Evolutionary conservation across 352 stramenopile species (phyloP).

Genomic region (Globisporangium nodosum): DNA sequence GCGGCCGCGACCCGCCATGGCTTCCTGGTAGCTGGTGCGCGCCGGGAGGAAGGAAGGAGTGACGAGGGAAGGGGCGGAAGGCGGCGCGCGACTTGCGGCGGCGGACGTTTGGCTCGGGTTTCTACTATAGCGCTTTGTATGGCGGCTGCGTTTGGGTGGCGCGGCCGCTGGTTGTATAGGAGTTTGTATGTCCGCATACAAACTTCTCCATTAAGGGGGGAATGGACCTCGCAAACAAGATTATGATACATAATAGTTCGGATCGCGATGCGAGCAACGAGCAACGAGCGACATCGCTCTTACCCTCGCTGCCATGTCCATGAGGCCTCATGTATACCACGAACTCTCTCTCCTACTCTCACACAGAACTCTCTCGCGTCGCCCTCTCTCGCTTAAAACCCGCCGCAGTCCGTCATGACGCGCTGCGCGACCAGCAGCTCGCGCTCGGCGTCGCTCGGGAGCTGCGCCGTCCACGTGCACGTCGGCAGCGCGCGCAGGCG

Average conservation of each 20-base stretch:
- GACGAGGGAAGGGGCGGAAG: background rate
- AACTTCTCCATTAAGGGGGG: background rate
- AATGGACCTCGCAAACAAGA: background rate
- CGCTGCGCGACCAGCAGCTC: slow-evolving; percentile 38
- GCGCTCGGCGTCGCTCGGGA: slow-evolving; percentile 24
- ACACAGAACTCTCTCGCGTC: background rate
- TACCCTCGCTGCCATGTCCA: too few species aligned
- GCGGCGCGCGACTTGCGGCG: background rate
- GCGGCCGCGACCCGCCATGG: slow-evolving; percentile 73
- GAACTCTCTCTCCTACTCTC: background rate
- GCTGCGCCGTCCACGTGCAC: slow-evolving; percentile 31
- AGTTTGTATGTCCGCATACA: slow-evolving; percentile 7
- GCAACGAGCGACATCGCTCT: too few species aligned
- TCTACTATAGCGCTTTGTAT: background rate
- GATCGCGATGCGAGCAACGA: too few species aligned
- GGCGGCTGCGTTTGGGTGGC: background rate
- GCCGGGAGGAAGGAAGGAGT: background rate
- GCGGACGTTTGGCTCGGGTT: background rate
- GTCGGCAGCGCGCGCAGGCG: slow-evolving; percentile 23
- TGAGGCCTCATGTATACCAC: background rate
- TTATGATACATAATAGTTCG: background rate
- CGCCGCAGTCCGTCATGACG: slow-evolving; percentile 35
- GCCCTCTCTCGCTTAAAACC: background rate
- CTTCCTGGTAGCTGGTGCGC: background rate
- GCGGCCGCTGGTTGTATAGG: slow-evolving; percentile 3